Conservation (phyloP, 2,329 filamentous ascomycete species). For the Botrytis hyacinthi region DNA sequence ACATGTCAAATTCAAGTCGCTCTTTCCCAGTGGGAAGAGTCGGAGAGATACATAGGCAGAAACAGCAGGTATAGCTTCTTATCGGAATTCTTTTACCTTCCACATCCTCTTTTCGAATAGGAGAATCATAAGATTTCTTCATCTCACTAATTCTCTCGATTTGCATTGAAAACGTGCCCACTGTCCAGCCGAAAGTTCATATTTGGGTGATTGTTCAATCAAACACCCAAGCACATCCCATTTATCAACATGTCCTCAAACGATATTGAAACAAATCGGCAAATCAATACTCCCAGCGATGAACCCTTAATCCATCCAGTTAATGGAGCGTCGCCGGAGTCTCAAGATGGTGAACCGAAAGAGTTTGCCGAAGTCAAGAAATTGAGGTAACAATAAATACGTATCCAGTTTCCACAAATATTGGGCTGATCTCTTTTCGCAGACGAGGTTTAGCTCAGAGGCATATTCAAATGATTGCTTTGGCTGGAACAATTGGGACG, state of each 20-base stretch:
- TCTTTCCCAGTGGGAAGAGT: not conserved
- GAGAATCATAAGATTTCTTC: too few relatives aligned
- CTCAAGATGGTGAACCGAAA: not conserved
- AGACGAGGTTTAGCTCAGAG: slow-evolving; percentile 41
- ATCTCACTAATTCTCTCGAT: too few relatives aligned
- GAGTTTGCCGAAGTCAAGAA: slow-evolving; percentile 20
- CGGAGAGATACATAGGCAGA: not conserved
- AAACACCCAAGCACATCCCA: not conserved
- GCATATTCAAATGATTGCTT: slow-evolving; percentile 45
- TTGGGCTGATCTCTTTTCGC: not conserved
- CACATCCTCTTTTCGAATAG: not conserved
- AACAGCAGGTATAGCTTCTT: not conserved
- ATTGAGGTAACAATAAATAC: slow-evolving; percentile 9
- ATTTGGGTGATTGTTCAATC: too few relatives aligned
- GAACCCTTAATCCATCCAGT: not conserved
- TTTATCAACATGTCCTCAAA: not conserved
- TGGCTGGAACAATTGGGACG: slow-evolving; percentile 42
- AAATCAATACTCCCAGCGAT: not conserved
- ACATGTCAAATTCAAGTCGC: not conserved
- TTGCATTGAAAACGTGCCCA: not conserved
- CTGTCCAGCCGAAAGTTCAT: not conserved
- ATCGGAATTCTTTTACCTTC: not conserved
- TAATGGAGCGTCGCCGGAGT: not conserved
- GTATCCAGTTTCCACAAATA: not conserved
- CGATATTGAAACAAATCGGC: not conserved